Conservation (phyloP, 2,329 filamentous ascomycete species). For the Fusarium sp. region DNA sequence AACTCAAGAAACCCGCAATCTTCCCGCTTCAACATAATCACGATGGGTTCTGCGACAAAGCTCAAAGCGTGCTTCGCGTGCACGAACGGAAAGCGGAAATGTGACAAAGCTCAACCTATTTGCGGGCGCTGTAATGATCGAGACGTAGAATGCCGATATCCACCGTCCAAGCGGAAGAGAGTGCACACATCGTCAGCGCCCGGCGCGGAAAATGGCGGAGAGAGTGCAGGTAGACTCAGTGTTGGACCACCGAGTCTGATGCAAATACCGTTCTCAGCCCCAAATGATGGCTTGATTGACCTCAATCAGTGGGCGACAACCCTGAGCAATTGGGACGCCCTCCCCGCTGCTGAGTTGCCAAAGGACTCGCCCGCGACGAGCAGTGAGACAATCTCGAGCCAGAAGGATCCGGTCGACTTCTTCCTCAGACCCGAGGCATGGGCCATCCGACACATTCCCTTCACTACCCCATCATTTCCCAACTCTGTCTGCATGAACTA, state of each 20-base stretch:
- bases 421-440: background rate
- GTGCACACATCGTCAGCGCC: background rate
- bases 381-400: background rate
- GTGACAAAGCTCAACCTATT: slow-evolving; percentile 1
- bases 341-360: background rate
- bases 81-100: background rate
- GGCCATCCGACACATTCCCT: background rate
- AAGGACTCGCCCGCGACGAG: background rate
- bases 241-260: background rate
- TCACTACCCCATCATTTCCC: background rate
- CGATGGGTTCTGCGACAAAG: background rate
- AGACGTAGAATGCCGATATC: slow-evolving; percentile 9
- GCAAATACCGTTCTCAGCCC: background rate
- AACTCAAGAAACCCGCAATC: background rate
- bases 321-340: background rate
- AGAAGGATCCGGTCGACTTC: background rate
- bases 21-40: background rate
- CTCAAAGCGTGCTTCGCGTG: background rate
- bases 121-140: slow-evolving; percentile 5
- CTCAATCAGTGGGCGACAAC: background rate
- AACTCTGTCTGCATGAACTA: slow-evolving; percentile 13
- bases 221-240: background rate
- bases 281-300: background rate
- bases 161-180: background rate
- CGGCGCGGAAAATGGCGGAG: background rate